Conservation (phyloP, 2,329 filamentous ascomycete genomes). For the Mycocentrospora acerina region DNA sequence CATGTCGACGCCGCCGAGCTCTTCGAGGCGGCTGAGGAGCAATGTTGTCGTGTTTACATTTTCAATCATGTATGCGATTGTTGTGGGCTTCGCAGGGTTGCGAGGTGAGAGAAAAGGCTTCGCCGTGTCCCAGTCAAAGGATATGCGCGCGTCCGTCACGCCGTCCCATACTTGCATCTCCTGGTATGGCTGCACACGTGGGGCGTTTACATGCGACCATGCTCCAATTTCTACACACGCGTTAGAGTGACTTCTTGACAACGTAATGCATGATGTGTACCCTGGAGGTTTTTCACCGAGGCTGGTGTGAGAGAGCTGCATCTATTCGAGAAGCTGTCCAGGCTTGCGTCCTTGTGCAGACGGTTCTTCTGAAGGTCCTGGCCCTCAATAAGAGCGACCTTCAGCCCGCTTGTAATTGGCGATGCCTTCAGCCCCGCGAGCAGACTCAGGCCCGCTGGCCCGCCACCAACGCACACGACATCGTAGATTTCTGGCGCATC, state of each 20-base stretch:
- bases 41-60: constrained; percentile 85
- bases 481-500: constrained; percentile 75
- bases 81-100: constrained; percentile 51
- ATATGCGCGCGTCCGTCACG: constrained; percentile 80
- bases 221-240: constrained; percentile 66
- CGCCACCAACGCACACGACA: constrained; percentile 87
- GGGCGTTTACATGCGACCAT: constrained; percentile 73
- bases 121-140: constrained; percentile 72
- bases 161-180: constrained; percentile 99
- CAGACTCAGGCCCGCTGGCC: constrained; percentile 79
- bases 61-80: constrained; percentile 95
- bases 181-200: constrained; percentile 82
- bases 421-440: constrained; percentile 57
- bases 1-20: constrained; percentile 67
- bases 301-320: constrained; percentile 92
- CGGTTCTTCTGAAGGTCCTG: constrained; percentile 75
- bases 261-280: constrained; percentile 19
- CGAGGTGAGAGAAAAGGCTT: constrained; percentile 39
- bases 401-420: constrained; percentile 72
- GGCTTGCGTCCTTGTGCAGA: constrained; percentile 63
- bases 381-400: constrained; percentile 85
- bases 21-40: constrained; percentile 69
- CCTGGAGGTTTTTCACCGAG: constrained; percentile 77
- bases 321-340: constrained; percentile 81
- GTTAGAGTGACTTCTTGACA: constrained; percentile 9